A percentile compares a stretch with the other conserved stretches of the same genome.
phyloP scores from a whole-genome alignment of 257 asterid genomes.

The Plantago major region DNA sequence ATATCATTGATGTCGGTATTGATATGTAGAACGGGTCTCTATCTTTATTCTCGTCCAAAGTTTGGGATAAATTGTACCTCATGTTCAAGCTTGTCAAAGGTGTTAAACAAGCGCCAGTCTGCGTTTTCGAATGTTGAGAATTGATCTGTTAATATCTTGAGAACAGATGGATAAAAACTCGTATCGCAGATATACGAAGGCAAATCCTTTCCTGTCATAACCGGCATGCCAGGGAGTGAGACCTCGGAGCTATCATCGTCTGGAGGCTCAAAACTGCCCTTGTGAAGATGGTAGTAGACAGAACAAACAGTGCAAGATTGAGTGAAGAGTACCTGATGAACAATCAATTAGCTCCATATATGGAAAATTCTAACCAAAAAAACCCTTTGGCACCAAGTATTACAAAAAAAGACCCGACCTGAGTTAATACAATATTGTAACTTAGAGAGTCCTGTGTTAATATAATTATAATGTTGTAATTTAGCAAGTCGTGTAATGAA shows the following conservation, averaged over 20 bases:
- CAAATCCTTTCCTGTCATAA: slow-evolving; percentile 25
- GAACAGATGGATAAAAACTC: slow-evolving; percentile 21
- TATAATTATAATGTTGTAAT: too few relatives aligned
- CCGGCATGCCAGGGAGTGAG: slow-evolving; percentile 38
- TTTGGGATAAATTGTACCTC: slow-evolving; percentile 25
- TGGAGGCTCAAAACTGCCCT: slow-evolving; percentile 26
- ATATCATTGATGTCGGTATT: too few relatives aligned
- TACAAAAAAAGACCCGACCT: too few relatives aligned
- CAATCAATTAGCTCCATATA: too few relatives aligned
- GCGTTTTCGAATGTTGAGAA: slow-evolving; percentile 35
- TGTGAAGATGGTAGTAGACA: slow-evolving; percentile 29
- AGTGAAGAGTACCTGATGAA: slow-evolving; percentile 20
- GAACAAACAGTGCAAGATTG: slow-evolving; percentile 32
- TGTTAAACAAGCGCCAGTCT: slow-evolving; percentile 63
- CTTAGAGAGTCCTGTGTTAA: too few relatives aligned
- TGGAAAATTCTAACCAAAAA: too few relatives aligned
- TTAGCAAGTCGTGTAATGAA: too few relatives aligned
- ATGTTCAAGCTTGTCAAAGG: slow-evolving; percentile 49
- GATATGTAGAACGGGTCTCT: too few relatives aligned
- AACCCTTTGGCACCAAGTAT: too few relatives aligned
- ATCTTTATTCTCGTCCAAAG: too few relatives aligned
- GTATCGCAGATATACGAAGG: slow-evolving; percentile 29
- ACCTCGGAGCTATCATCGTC: slow-evolving; percentile 14
- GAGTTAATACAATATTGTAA: too few relatives aligned
- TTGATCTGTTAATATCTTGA: slow-evolving; percentile 17